A percentile compares a stretch with the other conserved stretches of the same genome.
Conservation (phyloP, 495 filamentous ascomycete species). For the Aspergillus diversus region DNA sequence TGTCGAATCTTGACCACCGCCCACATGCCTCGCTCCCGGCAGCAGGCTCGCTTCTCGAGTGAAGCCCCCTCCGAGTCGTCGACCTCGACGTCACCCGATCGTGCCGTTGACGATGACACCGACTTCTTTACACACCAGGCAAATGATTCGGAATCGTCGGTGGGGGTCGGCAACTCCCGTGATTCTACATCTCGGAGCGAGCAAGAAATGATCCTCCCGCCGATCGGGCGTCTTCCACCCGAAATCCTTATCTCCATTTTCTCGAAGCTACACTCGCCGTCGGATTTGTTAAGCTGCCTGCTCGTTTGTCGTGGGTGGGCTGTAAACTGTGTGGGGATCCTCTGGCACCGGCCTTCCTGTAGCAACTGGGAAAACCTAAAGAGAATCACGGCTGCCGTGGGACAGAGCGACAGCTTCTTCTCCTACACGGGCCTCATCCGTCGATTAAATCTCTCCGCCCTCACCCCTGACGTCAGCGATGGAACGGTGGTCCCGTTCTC, state of each 20-base stretch:
- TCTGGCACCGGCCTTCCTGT: constrained; percentile 94
- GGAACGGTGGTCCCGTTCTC: constrained; percentile 82
- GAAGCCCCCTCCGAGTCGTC: constrained; percentile 63
- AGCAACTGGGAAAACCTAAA: constrained; percentile 79
- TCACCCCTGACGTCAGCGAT: constrained; percentile 80
- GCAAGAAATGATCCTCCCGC: constrained; percentile 59
- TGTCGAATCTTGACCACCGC: constrained; percentile 6
- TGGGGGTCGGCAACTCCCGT: constrained; percentile 75
- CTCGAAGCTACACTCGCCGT: constrained; percentile 72
- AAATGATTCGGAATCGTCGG: constrained; percentile 90
- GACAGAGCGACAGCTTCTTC: constrained; percentile 72
- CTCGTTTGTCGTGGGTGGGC: constrained; percentile 92
- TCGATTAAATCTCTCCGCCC: constrained; percentile 81
- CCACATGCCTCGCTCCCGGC: constrained; percentile 46
- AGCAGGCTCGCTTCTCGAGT: constrained; percentile 47
- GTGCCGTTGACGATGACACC: constrained; percentile 84
- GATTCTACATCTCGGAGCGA: constrained; percentile 67
- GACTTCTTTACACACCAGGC: constrained; percentile 79
- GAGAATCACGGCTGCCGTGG: constrained; percentile 76
- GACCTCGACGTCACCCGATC: constrained; percentile 81
- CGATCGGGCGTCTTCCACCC: constrained; percentile 82
- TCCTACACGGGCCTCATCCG: constrained; percentile 85
- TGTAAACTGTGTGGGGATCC: constrained; percentile 84
- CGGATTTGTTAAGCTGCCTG: constrained; percentile 86
- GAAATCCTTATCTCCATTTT: constrained; percentile 95